Conservation (phyloP, 805 yeast species). For the Cyberlindnera saturnus region DNA sequence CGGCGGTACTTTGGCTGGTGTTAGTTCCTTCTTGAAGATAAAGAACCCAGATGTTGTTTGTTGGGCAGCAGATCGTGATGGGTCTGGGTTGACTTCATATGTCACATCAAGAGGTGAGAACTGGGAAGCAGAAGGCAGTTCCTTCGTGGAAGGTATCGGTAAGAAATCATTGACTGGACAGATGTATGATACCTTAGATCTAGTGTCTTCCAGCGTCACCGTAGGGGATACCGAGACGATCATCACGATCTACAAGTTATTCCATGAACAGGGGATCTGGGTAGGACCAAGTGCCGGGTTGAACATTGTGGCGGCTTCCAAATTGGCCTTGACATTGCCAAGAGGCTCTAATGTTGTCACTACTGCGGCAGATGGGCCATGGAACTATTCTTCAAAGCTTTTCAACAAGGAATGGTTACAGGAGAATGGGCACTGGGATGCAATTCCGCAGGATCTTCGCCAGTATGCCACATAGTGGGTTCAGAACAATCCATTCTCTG, state of each 20-base stretch:
- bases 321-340: conserved; percentile 18
- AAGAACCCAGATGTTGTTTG: conserved; percentile 33
- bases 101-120: conserved; percentile 14
- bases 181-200: conserved; percentile 12
- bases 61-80: conserved; percentile 75
- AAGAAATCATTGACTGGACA: conserved; percentile 19
- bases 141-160: conserved; percentile 24
- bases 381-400: conserved; percentile 20
- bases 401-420: conserved; percentile 16
- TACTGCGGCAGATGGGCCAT: conserved; percentile 18
- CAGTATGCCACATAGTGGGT: conserved; percentile 9
- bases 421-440: conserved; percentile 19
- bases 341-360: conserved; percentile 22
- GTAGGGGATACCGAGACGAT: conserved; percentile 15
- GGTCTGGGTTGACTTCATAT: conserved; percentile 51
- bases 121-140: conserved; percentile 21
- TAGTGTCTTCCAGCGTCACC: conserved; percentile 14
- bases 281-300: conserved; percentile 21
- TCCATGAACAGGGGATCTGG: conserved; percentile 14
- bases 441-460: conserved; percentile 13
- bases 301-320: conserved; percentile 19
- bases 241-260: conserved; percentile 12
- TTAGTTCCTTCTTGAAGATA: conserved; percentile 55
- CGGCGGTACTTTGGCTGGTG: conserved; percentile 79
- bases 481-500: no score